A percentile compares a stretch with the other conserved stretches of the same genome.
phyloP scores from a whole-genome alignment of 1,139 yeast species.

The Suhomyces coccinellae region DNA sequence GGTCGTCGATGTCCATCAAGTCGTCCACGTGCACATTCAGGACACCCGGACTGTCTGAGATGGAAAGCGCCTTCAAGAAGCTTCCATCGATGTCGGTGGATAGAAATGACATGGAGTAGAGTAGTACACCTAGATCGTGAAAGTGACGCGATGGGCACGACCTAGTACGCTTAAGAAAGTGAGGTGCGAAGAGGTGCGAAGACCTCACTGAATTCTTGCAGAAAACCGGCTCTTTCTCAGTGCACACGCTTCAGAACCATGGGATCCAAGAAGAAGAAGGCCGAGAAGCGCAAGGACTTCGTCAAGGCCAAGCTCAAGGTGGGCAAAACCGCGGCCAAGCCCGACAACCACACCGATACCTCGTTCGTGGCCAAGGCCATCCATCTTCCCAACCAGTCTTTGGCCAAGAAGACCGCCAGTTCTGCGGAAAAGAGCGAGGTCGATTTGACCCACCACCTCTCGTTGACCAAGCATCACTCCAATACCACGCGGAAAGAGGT shows the following conservation, averaged over 20 bases:
- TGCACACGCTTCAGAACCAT: constrained; percentile 21
- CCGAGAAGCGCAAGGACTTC: constrained; percentile 73
- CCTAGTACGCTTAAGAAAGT: neutral
- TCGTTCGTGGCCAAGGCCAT: constrained; percentile 78
- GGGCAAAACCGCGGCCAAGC: constrained; percentile 74
- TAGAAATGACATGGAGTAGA: neutral
- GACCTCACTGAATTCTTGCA: neutral
- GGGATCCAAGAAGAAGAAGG: constrained; percentile 61
- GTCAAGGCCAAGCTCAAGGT: constrained; percentile 81
- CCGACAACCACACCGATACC: constrained; percentile 80
- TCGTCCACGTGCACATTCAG: constrained; percentile 6
- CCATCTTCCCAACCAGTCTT: constrained; percentile 58
- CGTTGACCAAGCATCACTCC: constrained; percentile 79
- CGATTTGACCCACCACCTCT: constrained; percentile 58
- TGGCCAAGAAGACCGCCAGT: constrained; percentile 24
- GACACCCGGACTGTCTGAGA: constrained; percentile 21
- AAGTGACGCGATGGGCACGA: neutral
- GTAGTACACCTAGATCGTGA: neutral
- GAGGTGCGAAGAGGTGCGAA: constrained; percentile 1
- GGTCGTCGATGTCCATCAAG: constrained; percentile 21
- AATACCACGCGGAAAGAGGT: constrained; percentile 75
- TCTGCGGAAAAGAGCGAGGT: constrained; percentile 23
- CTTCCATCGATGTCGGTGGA: constrained; percentile 26
- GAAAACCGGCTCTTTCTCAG: neutral
- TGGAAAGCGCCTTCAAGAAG: constrained; percentile 28